phyloP scores from a whole-genome alignment of 106 monocot genomes.

The Triglochin maritima region DNA sequence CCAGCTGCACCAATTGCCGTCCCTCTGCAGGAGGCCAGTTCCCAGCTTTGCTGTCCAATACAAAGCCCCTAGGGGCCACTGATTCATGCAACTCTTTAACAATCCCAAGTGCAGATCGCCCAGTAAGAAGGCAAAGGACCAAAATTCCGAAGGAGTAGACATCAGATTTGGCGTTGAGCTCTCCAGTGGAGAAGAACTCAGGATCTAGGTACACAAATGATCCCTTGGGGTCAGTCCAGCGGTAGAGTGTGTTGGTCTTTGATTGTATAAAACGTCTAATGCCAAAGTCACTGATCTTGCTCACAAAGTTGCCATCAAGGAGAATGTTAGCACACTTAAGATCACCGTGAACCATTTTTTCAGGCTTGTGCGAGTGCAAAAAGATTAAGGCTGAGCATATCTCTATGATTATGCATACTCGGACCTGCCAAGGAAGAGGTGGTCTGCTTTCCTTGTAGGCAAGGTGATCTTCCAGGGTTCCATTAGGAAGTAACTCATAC shows the following conservation, averaged over 20 bases:
- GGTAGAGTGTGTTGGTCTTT: conserved; percentile 10
- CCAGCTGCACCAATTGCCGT: conserved; percentile 15
- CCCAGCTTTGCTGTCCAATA: conserved; percentile 24
- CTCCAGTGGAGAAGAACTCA: conserved; percentile 16
- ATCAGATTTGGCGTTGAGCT: conserved; percentile 2
- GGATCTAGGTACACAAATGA: conserved; percentile 46
- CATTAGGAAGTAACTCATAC: conserved; percentile 49
- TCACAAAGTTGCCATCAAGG: conserved; percentile 19
- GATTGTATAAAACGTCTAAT: conserved; percentile 12
- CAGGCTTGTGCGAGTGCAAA: conserved; percentile 15
- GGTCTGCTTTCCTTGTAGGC: conserved; percentile 23
- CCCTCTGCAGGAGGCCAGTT: conserved; percentile 21
- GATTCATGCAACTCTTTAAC: conserved; percentile 11
- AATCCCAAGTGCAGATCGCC: conserved; percentile 8
- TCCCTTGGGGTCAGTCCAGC: conserved; percentile 21
- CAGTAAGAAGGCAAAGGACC: conserved; percentile 5
- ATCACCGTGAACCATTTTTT: conserved; percentile 21
- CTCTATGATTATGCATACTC: conserved; percentile 39
- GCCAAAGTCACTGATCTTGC: conserved; percentile 25
- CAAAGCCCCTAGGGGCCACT: neutral
- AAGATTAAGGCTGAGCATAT: conserved; percentile 62
- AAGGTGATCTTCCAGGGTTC: conserved; percentile 60
- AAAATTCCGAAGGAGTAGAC: conserved; percentile 11
- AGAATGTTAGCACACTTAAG: conserved; percentile 28
- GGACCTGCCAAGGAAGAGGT: conserved; percentile 48